These are phyloP conservation scores for Penicillium janthinellum DNA, from an alignment of 2,329 filamentous ascomycete genomes.

Conservation along the genomic window DNA sequence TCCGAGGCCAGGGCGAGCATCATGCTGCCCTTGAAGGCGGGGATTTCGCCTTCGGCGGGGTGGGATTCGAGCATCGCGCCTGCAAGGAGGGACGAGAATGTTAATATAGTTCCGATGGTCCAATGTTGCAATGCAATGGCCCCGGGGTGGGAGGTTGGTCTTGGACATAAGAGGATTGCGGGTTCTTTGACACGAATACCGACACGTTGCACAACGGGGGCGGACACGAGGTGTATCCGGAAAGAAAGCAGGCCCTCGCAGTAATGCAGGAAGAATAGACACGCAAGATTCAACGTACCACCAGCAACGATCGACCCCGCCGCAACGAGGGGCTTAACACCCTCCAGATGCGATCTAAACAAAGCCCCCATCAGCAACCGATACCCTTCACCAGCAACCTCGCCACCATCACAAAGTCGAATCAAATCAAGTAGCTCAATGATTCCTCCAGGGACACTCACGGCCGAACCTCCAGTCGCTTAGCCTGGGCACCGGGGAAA, in stretches of 20 bases:
- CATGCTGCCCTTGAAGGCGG: conserved; percentile 72
- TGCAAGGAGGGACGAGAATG: conserved; percentile 28
- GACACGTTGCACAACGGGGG: no score
- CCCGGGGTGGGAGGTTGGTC: no score
- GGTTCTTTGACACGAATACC: no score
- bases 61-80: conserved; percentile 69
- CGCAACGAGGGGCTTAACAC: conserved; percentile 55
- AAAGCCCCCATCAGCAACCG: not conserved
- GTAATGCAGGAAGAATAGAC: not conserved
- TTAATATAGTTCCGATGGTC: not conserved
- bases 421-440: no score
- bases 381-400: no score
- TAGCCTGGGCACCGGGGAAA: conserved; percentile 60
- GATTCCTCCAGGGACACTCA: conserved; percentile 22
- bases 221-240: no score
- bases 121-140: not conserved
- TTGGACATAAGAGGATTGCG: no score
- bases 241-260: not conserved
- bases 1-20: conserved; percentile 68
- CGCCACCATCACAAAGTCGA: no score
- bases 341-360: conserved; percentile 57
- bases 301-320: conserved; percentile 65
- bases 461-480: conserved; percentile 57
- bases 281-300: conserved; percentile 47
- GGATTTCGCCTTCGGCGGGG: conserved; percentile 62